These are phyloP conservation scores for Fusarium falciforme DNA, from an alignment of 2,329 filamentous ascomycete genomes.

Conservation along the genomic window DNA sequence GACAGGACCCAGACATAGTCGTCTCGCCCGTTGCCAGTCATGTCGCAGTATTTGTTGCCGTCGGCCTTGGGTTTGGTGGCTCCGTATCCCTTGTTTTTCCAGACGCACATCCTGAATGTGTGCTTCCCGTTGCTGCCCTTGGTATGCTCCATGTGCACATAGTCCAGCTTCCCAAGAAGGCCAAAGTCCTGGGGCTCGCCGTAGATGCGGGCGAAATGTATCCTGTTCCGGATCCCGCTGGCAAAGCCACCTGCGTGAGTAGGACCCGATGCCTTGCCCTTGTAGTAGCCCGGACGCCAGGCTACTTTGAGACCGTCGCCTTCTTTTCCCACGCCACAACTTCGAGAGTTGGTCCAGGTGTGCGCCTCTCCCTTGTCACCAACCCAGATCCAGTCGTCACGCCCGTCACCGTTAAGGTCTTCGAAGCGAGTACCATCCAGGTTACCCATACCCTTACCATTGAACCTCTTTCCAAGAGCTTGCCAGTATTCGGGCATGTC, in stretches of 20 bases:
- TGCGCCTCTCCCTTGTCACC: neutral
- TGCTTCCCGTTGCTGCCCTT: neutral
- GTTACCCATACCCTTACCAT: neutral
- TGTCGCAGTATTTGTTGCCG: neutral
- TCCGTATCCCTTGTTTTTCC: neutral
- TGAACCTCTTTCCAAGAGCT: neutral
- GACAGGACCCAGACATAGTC: neutral
- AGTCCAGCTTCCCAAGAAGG: neutral
- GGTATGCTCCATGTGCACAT: neutral
- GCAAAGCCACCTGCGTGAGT: neutral
- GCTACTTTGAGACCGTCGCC: neutral
- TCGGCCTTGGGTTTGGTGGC: neutral
- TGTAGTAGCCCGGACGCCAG: neutral
- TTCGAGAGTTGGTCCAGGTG: neutral
- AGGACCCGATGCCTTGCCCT: neutral
- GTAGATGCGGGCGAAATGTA: neutral
- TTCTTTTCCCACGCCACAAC: neutral
- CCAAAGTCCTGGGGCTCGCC: neutral
- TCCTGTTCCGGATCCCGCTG: neutral
- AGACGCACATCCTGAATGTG: neutral
- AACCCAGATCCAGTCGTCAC: neutral
- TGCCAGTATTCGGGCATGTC: neutral
- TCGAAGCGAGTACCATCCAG: neutral
- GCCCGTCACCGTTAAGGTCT: neutral
- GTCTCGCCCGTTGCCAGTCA: neutral